phyloP scores from a whole-genome alignment of 306 rosid species.

The Quercus alba region DNA sequence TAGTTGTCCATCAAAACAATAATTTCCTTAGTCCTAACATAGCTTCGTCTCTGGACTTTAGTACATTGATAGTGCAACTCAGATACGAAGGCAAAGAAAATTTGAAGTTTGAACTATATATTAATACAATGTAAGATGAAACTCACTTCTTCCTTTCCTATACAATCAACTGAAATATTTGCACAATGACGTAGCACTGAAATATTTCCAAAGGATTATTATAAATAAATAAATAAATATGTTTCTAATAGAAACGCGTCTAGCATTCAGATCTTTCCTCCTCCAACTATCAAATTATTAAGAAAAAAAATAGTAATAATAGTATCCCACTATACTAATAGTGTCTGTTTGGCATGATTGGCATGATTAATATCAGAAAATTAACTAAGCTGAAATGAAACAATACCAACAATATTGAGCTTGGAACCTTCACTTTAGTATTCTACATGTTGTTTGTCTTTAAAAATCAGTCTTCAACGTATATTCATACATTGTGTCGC shows the following conservation, averaged over 20 bases:
- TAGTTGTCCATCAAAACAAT: rapidly evolving
- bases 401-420: no score
- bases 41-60: no score
- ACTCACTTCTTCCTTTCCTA: background rate
- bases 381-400: background rate
- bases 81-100: background rate
- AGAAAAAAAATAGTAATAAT: no score
- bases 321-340: no score
- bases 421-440: background rate
- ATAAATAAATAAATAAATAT: no score
- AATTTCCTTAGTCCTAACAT: no score
- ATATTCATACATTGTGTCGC: background rate
- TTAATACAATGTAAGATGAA: background rate
- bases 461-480: background rate
- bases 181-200: background rate
- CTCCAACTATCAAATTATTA: no score
- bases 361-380: background rate
- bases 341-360: no score
- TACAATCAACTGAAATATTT: background rate
- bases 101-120: background rate
- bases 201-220: background rate
- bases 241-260: no score
- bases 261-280: rapidly evolving
- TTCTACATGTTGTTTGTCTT: background rate
- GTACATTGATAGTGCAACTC: background rate